Percentiles rank a stretch among this genome's conserved stretches.
Conservation (phyloP, 176 grass and related monocot genomes). For the Guadua angustifolia region DNA sequence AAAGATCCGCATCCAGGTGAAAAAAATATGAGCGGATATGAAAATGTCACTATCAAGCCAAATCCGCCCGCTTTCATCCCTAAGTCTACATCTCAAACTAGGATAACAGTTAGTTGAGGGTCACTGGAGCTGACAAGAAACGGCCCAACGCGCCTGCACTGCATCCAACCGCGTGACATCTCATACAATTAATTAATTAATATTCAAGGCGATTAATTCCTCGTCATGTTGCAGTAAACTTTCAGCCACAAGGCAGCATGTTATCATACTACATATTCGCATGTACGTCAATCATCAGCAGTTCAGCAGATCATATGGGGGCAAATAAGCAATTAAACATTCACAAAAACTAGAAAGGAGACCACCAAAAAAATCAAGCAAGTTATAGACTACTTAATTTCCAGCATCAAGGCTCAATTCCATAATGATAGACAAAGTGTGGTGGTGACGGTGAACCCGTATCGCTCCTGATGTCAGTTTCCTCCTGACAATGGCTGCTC, state of each 20-base stretch:
- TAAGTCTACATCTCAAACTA: too few relatives aligned
- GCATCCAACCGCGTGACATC: too few relatives aligned
- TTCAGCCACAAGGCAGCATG: not conserved
- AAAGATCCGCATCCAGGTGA: too few relatives aligned
- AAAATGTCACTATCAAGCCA: too few relatives aligned
- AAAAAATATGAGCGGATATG: too few relatives aligned
- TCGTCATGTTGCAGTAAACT: not conserved
- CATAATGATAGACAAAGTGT: constrained; percentile 79
- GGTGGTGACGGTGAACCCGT: constrained; percentile 54
- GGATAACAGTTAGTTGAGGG: too few relatives aligned
- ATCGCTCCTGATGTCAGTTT: constrained; percentile 50
- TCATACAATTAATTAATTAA: not conserved
- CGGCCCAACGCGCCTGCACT: too few relatives aligned
- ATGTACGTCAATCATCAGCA: constrained; percentile 41
- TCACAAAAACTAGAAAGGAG: not conserved
- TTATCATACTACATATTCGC: constrained; percentile 1
- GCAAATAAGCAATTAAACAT: not conserved
- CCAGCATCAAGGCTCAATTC: constrained; percentile 51
- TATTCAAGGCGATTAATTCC: not conserved
- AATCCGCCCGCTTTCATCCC: too few relatives aligned
- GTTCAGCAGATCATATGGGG: not conserved
- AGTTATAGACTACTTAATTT: constrained; percentile 12
- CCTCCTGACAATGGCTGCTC: constrained; percentile 30
- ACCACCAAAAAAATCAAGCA: not conserved
- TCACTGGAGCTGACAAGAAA: too few relatives aligned